Conservation (phyloP, 495 filamentous ascomycete species). For the Mycothermus thermophilus region DNA sequence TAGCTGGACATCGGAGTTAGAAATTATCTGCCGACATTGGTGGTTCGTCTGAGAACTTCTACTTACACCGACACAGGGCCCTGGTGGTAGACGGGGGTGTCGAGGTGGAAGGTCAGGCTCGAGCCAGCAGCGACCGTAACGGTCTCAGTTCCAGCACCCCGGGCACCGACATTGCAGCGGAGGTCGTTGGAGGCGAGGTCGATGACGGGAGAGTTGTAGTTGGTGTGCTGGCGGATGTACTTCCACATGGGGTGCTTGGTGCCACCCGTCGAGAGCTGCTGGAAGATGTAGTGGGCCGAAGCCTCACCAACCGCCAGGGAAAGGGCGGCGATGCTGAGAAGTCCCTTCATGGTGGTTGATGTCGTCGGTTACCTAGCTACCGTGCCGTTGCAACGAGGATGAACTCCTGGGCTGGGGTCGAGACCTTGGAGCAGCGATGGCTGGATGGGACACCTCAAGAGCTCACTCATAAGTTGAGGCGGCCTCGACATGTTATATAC, state of each 20-base stretch:
- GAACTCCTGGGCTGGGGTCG: too few relatives aligned
- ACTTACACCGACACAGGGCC: slow-evolving; percentile 40
- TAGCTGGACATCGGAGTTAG: slow-evolving; percentile 13
- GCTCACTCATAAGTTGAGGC: too few relatives aligned
- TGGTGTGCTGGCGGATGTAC: slow-evolving; percentile 42
- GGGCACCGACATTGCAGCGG: slow-evolving; percentile 45
- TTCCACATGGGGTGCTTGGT: slow-evolving; percentile 31
- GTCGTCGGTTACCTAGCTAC: too few relatives aligned
- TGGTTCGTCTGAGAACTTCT: not conserved
- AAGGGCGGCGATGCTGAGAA: slow-evolving; percentile 19
- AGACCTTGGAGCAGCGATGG: too few relatives aligned
- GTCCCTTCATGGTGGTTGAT: slow-evolving; percentile 25
- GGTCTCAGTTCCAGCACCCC: slow-evolving; percentile 31
- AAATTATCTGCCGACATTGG: too few relatives aligned
- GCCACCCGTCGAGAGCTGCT: slow-evolving; percentile 31
- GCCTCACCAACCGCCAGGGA: slow-evolving; percentile 25
- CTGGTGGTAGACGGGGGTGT: slow-evolving; percentile 46
- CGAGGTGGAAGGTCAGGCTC: slow-evolving; percentile 35
- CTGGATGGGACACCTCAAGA: too few relatives aligned
- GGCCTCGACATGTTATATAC: too few relatives aligned
- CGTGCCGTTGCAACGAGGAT: too few relatives aligned
- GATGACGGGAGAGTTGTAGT: slow-evolving; percentile 49
- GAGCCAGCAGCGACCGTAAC: slow-evolving; percentile 36
- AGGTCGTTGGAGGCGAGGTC: slow-evolving; percentile 40
- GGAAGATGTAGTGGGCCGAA: slow-evolving; percentile 39